Evolutionary conservation across 106 monocot genomes (phyloP), one percentile per base, ranked within the genome.

Genomic region (Allium sativum): DNA sequence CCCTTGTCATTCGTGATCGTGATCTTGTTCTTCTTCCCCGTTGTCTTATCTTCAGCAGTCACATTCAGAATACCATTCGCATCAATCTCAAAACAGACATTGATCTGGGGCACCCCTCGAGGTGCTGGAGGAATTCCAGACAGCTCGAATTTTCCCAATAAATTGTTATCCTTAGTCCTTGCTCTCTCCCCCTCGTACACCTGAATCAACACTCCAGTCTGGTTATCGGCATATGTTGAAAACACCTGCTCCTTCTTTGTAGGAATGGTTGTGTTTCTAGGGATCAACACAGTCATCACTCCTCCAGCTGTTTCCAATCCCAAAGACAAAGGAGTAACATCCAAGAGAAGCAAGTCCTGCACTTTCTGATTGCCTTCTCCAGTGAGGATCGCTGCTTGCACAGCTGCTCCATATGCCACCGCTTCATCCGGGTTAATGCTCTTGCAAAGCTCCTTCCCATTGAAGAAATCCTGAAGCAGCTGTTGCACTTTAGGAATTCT

Each of bases 391-490:
- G 84, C 84, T 21, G 89, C 89, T 19, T 78, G 81, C 13, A 89
- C 78, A 17, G 84, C 84, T 4, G 84, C 89, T 12, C 84, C 84
- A n/a, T 78, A 81, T 0, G 84, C 89, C 31, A 84, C 81, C 8
- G 81, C 81, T 68, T 84, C 84, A 40, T 84, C 81, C 0, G 84
- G 81, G 67, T 84, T 84, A 67, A 88, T 78, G 75, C 62, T 89
- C 78, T 78, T 84, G 81, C 81, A 89, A 21, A 84, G 78, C 70
- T 84, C 88, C 84, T 89, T 89, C n/a, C 84, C 84, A 8, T 81
- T 81, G 73, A 89, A 89, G 75, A 89, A 81, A 20, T 89, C 84
- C 72, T 81, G 81, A 52, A 76, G 64, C 4, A 81, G 59, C 18
- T 81, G 72, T 65, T 76, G 76, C 15, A 81, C 73, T 40, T 59